A percentile compares a stretch with the other conserved stretches of the same genome.
phyloP scores from a whole-genome alignment of 1,284 basidiomycete genomes.

The Ustilago hordei region DNA sequence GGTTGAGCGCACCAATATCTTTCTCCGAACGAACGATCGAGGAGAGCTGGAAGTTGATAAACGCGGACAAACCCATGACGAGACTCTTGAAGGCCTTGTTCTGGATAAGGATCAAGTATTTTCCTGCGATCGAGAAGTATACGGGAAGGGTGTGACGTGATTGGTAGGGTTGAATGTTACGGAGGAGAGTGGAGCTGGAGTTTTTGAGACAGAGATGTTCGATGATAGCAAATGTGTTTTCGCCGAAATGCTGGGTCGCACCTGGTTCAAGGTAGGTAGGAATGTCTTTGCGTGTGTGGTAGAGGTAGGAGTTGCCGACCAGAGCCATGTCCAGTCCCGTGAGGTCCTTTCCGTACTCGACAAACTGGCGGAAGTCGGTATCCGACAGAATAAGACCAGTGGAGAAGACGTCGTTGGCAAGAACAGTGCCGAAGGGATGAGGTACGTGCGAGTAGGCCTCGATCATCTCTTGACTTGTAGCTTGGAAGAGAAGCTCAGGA shows the following conservation, averaged over 20 bases:
- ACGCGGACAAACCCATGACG: constrained; percentile 61
- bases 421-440: constrained; percentile 88
- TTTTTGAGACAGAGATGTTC: constrained; percentile 76
- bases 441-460: constrained; percentile 88
- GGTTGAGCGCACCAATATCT: constrained; percentile 48
- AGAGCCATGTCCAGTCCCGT: constrained; percentile 82
- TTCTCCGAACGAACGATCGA: constrained; percentile 67
- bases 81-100: constrained; percentile 70
- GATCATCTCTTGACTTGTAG: constrained; percentile 93
- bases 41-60: constrained; percentile 67
- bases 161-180: constrained; percentile 38
- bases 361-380: constrained; percentile 79
- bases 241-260: constrained; percentile 87
- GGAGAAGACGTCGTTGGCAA: constrained; percentile 93
- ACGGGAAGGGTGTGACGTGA: constrained; percentile 75
- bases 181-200: constrained; percentile 62
- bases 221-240: constrained; percentile 87
- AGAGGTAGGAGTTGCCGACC: constrained; percentile 91
- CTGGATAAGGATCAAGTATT: constrained; percentile 72
- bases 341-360: constrained; percentile 78
- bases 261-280: constrained; percentile 85
- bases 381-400: constrained; percentile 84
- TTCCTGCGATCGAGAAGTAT: constrained; percentile 73
- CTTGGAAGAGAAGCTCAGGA: constrained; percentile 92
- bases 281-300: constrained; percentile 88